Evolutionary conservation across 2,329 filamentous ascomycete genomes (phyloP).

Genomic region (Monascus ruber): DNA sequence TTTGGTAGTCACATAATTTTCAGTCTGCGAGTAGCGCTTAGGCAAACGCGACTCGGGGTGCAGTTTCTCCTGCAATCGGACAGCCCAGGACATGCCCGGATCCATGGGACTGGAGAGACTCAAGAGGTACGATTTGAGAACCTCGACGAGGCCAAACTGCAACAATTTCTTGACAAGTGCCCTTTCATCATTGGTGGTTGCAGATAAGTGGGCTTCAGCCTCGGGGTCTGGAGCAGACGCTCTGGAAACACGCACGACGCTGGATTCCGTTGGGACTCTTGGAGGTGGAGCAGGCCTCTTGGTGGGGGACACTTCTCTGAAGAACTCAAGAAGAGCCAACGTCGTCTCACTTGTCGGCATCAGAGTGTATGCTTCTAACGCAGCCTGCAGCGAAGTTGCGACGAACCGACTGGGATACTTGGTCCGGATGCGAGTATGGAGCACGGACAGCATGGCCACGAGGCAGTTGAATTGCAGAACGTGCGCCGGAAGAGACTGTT

Average conservation of each 20-base stretch:
- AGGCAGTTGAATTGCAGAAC: slow-evolving; percentile 32
- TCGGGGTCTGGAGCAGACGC: slow-evolving; percentile 47
- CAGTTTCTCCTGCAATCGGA: slow-evolving; percentile 46
- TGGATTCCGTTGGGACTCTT: slow-evolving; percentile 41
- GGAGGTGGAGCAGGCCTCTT: slow-evolving; percentile 51
- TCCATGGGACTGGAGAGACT: slow-evolving; percentile 23
- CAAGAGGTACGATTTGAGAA: slow-evolving; percentile 50
- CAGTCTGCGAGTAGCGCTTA: slow-evolving; percentile 37
- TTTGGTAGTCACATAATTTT: slow-evolving; percentile 40
- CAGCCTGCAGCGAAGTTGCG: slow-evolving; percentile 51
- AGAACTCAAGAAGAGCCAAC: slow-evolving; percentile 44
- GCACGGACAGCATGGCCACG: slow-evolving; percentile 41
- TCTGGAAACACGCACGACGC: slow-evolving; percentile 21
- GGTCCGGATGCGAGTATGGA: slow-evolving; percentile 52
- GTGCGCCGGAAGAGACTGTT: slow-evolving; percentile 13
- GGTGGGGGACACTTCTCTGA: slow-evolving; percentile 46
- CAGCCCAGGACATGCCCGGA: slow-evolving; percentile 33
- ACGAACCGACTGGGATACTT: slow-evolving; percentile 54
- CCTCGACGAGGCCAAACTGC: slow-evolving; percentile 52
- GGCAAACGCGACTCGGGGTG: slow-evolving; percentile 43
- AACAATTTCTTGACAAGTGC: slow-evolving; percentile 43
- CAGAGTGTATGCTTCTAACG: slow-evolving; percentile 48
- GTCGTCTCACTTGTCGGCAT: slow-evolving; percentile 47
- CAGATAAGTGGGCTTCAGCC: slow-evolving; percentile 32
- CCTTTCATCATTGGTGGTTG: slow-evolving; percentile 36